Evolutionary conservation across 2,329 filamentous ascomycete species (phyloP).

Genomic region (Metarhizium rileyi): DNA sequence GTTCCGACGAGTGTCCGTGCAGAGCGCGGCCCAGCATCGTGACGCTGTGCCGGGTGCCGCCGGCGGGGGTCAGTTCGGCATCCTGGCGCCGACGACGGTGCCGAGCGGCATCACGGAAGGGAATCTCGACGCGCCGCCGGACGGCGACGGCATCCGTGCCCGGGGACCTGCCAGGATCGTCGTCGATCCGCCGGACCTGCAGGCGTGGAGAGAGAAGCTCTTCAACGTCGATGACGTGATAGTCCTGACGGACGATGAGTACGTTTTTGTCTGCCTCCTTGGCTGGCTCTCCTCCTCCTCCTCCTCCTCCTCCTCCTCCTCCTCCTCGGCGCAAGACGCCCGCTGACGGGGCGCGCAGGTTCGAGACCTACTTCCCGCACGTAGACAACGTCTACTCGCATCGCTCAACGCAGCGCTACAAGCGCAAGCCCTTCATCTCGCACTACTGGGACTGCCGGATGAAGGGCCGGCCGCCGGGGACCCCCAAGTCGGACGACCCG

Average conservation of each 20-base stretch:
- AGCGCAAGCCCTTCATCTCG: conserved; percentile 71
- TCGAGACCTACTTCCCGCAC: conserved; percentile 73
- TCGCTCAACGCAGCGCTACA: conserved; percentile 71
- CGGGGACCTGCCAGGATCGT: conserved; percentile 48
- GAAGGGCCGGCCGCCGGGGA: conserved; percentile 70
- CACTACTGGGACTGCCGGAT: conserved; percentile 81
- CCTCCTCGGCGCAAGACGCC: no score
- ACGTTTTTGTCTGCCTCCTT: no score
- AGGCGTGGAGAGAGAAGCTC: conserved; percentile 59
- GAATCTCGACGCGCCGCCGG: neutral
- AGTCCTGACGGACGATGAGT: conserved; percentile 65
- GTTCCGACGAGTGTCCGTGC: neutral
- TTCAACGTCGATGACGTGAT: conserved; percentile 70
- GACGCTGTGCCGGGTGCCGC: no score
- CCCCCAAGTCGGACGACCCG: conserved; percentile 69
- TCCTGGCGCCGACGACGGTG: conserved; percentile 28
- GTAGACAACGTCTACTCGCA: conserved; percentile 81
- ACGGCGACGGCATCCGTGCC: conserved; percentile 11
- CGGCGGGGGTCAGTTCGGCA: conserved; percentile 32
- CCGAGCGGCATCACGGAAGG: conserved; percentile 7
- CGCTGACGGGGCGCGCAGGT: conserved; percentile 33
- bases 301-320: neutral
- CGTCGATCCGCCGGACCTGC: conserved; percentile 56
- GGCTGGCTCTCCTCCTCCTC: no score
- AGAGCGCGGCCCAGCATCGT: neutral